Evolutionary conservation across 1,139 yeast genomes (phyloP).

Genomic region (Suhomyces terraborum): DNA sequence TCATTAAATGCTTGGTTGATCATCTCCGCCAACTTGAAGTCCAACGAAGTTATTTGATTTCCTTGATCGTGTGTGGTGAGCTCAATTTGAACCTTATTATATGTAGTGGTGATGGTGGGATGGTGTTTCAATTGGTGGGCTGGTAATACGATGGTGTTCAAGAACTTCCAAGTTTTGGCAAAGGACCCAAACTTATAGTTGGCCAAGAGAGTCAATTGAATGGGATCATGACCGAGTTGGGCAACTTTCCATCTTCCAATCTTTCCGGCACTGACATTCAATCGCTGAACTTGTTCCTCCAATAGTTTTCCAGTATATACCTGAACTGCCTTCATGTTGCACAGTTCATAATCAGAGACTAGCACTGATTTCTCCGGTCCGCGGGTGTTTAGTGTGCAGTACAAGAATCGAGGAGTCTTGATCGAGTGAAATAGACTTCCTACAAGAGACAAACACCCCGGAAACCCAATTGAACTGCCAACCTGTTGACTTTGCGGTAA

Average conservation of each 20-base stretch:
- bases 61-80: constrained; percentile 71
- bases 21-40: constrained; percentile 58
- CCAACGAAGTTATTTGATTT: constrained; percentile 56
- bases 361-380: not conserved
- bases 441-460: not conserved
- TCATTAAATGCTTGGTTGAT: constrained; percentile 35
- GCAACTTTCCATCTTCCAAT: constrained; percentile 6
- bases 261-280: constrained; percentile 14
- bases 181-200: constrained; percentile 50
- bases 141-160: constrained; percentile 60
- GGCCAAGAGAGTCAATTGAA: constrained; percentile 18
- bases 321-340: constrained; percentile 5
- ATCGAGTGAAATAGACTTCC: not conserved
- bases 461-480: not conserved
- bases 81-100: constrained; percentile 58
- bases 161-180: constrained; percentile 64
- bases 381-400: constrained; percentile 2
- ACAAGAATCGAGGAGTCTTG: constrained; percentile 1
- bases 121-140: constrained; percentile 70
- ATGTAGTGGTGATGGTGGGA: constrained; percentile 66
- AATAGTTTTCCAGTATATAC: constrained; percentile 13
- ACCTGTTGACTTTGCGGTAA: too few species aligned
- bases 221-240: constrained; percentile 4
- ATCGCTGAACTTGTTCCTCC: constrained; percentile 16
- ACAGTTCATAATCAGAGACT: not conserved